phyloP scores from a whole-genome alignment of 2,329 filamentous ascomycete genomes.

The Ophiognomonia clavigignenti-juglandacearum region DNA sequence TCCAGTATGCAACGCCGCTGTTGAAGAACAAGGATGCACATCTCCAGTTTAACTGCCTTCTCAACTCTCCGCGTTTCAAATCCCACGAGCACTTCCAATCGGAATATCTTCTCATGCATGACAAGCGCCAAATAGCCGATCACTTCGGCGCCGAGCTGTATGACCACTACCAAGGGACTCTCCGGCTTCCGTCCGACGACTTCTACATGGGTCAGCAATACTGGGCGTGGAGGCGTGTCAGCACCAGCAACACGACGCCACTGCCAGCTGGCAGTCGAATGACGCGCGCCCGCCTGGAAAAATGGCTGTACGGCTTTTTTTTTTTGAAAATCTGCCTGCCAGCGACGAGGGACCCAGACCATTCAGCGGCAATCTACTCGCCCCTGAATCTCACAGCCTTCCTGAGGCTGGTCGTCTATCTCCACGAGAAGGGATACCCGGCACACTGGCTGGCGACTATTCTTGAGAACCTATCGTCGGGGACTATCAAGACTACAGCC shows the following conservation, averaged over 20 bases:
- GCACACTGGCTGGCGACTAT: too few relatives aligned
- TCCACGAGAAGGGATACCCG: too few relatives aligned
- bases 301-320: slow-evolving; percentile 17
- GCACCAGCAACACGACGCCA: not conserved
- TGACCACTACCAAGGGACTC: too few relatives aligned
- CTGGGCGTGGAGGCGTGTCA: slow-evolving; percentile 16
- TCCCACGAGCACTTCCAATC: slow-evolving; percentile 23
- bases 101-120: slow-evolving; percentile 26
- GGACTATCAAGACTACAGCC: too few relatives aligned
- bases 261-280: slow-evolving; percentile 15
- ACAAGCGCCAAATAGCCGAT: slow-evolving; percentile 19
- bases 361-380: slow-evolving; percentile 17
- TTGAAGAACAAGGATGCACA: too few relatives aligned
- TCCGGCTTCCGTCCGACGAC: too few relatives aligned
- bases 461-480: too few relatives aligned
- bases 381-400: slow-evolving; percentile 22
- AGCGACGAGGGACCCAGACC: not conserved
- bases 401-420: slow-evolving; percentile 10
- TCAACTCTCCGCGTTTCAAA: slow-evolving; percentile 20
- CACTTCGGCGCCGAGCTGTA: slow-evolving; percentile 19
- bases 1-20: too few relatives aligned
- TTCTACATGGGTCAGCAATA: slow-evolving; percentile 18
- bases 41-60: slow-evolving; percentile 17
- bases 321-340: slow-evolving; percentile 24
- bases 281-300: slow-evolving; percentile 18